Percentiles rank a stretch among this genome's conserved stretches.
These are phyloP conservation scores for Phytophthora pisi DNA, from an alignment of 352 stramenopile species.

Conservation along the genomic window DNA sequence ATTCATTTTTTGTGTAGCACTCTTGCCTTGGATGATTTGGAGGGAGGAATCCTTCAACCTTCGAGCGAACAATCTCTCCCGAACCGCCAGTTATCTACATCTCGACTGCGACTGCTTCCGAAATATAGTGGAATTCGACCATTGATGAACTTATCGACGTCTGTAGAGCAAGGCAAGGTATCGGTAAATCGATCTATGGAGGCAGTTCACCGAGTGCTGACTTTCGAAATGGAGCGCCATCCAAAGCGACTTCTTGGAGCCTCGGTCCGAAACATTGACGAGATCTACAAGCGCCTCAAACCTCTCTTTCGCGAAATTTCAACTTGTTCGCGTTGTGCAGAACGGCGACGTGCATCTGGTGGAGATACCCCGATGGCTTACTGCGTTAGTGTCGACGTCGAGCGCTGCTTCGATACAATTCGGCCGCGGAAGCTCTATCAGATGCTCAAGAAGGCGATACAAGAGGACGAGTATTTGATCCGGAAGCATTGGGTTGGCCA, in stretches of 20 bases:
- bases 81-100: conserved; percentile 47
- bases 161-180: conserved; percentile 29
- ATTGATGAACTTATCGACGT: conserved; percentile 76
- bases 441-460: conserved; percentile 64
- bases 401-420: conserved; percentile 86
- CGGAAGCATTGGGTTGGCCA: conserved; percentile 78
- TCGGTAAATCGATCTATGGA: conserved; percentile 73
- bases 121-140: conserved; percentile 71
- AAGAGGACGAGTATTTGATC: conserved; percentile 78
- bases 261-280: conserved; percentile 69
- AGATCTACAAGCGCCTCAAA: conserved; percentile 63
- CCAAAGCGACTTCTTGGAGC: conserved; percentile 54
- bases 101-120: conserved; percentile 64
- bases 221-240: conserved; percentile 68
- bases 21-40: conserved; percentile 57
- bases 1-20: conserved; percentile 33
- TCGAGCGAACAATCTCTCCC: conserved; percentile 7
- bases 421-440: conserved; percentile 65
- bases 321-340: conserved; percentile 39
- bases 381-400: conserved; percentile 76
- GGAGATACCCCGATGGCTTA: conserved; percentile 39
- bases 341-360: conserved; percentile 12
- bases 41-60: conserved; percentile 45
- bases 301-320: conserved; percentile 46
- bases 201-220: conserved; percentile 59